Conservation (phyloP, 345 rosid genomes). For the Lepidium sativum region DNA sequence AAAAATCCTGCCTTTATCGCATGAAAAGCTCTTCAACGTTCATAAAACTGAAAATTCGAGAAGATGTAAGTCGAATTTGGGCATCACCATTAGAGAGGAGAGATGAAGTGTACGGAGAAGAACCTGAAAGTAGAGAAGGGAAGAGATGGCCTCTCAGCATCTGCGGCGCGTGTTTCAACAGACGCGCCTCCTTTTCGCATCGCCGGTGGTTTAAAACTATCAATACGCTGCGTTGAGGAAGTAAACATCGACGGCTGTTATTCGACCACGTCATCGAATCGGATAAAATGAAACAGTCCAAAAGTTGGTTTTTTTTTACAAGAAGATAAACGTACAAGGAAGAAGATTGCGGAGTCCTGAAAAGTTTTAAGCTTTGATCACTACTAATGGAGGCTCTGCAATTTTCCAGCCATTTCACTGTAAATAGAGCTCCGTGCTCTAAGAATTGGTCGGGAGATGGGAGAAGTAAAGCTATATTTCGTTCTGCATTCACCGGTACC, state of each 20-base stretch:
- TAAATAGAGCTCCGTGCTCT: slow-evolving; percentile 5
- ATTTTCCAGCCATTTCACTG: slow-evolving; percentile 1
- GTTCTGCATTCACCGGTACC: slow-evolving; percentile 38
- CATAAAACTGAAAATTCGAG: not conserved
- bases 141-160: not conserved
- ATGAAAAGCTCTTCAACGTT: not conserved
- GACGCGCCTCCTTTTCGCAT: not conserved
- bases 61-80: too few species aligned
- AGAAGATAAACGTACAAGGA: slow-evolving; percentile 4
- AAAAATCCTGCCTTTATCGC: too few species aligned
- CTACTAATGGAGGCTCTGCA: slow-evolving; percentile 22
- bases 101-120: not conserved
- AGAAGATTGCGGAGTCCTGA: not conserved
- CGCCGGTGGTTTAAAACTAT: not conserved
- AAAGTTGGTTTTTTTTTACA: not conserved
- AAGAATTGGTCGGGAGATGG: not conserved
- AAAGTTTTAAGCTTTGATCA: slow-evolving; percentile 19
- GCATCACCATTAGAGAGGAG: not conserved
- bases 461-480: slow-evolving; percentile 20
- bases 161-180: not conserved
- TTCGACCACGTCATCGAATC: slow-evolving; percentile 6
- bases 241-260: slow-evolving; percentile 6
- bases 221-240: not conserved
- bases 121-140: too few species aligned
- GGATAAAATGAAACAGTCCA: slow-evolving; percentile 14